Evolutionary conservation across 2,329 filamentous ascomycete genomes (phyloP).

Genomic region (Didymella pomorum): DNA sequence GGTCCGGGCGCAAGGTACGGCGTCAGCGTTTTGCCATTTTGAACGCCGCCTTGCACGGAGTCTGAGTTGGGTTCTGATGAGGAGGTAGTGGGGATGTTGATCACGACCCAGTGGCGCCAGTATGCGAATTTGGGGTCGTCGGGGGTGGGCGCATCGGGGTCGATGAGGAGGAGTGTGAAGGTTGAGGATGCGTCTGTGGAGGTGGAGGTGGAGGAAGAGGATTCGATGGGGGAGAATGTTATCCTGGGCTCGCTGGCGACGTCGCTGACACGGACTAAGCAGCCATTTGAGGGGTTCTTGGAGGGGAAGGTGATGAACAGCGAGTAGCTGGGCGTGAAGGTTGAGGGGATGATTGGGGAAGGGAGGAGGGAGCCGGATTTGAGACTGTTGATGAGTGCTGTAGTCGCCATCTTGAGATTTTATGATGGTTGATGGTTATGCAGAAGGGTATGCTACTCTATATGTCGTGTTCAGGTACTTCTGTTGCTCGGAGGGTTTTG

Average conservation of each 20-base stretch:
- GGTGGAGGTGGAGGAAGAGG: no score
- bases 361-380: conserved; percentile 39
- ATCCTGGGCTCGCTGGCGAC: conserved; percentile 31
- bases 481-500: conserved; percentile 14
- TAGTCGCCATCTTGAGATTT: conserved; percentile 8
- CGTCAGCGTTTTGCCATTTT: conserved; percentile 37
- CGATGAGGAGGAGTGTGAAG: conserved; percentile 61
- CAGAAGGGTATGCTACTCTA: neutral
- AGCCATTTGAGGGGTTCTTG: conserved; percentile 37
- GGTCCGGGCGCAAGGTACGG: conserved; percentile 45
- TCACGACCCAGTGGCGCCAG: conserved; percentile 64
- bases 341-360: conserved; percentile 51
- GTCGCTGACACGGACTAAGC: conserved; percentile 48
- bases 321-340: conserved; percentile 55
- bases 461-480: conserved; percentile 5
- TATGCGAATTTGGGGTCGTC: conserved; percentile 64
- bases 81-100: conserved; percentile 24
- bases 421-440: neutral
- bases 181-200: conserved; percentile 24
- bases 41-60: neutral
- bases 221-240: conserved; percentile 40
- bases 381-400: conserved; percentile 35
- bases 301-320: conserved; percentile 49
- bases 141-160: conserved; percentile 64
- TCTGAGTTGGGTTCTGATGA: neutral